These are phyloP conservation scores for Tolypocladium guangdongense DNA, from an alignment of 2,329 filamentous ascomycete species.

Conservation along the genomic window DNA sequence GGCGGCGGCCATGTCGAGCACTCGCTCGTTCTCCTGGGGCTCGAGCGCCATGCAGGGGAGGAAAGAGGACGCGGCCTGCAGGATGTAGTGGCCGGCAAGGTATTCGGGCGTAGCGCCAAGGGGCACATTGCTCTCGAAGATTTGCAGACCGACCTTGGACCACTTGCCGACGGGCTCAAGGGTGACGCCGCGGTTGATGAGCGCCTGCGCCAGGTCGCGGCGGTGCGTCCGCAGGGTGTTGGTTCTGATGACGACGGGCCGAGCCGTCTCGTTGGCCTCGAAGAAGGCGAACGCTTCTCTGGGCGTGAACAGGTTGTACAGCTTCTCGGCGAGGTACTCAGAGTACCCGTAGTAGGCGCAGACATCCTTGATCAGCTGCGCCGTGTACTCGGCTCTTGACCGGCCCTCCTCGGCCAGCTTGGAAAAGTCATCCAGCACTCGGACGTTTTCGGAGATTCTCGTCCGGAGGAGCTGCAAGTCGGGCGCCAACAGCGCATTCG, in stretches of 20 bases:
- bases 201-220: constrained; percentile 75
- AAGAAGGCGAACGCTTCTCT: constrained; percentile 96
- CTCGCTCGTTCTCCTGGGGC: constrained; percentile 82
- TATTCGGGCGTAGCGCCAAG: constrained; percentile 96
- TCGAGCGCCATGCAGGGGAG: constrained; percentile 95
- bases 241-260: constrained; percentile 90
- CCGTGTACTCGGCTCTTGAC: constrained; percentile 79
- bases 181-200: constrained; percentile 93
- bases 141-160: constrained; percentile 94
- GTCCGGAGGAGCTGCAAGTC: constrained; percentile 82
- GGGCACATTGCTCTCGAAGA: constrained; percentile 80
- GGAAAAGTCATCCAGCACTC: constrained; percentile 80
- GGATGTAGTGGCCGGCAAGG: constrained; percentile 91
- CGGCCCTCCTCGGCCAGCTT: constrained; percentile 70
- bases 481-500: constrained; percentile 61
- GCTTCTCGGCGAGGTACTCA: constrained; percentile 87
- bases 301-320: constrained; percentile 84
- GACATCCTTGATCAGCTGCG: constrained; percentile 79
- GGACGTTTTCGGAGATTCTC: constrained; percentile 85
- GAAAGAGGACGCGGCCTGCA: constrained; percentile 94
- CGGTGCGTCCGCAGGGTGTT: constrained; percentile 78
- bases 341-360: constrained; percentile 97
- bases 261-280: constrained; percentile 91
- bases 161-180: constrained; percentile 96
- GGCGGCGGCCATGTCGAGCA: constrained; percentile 53